Evolutionary conservation across 2,329 filamentous ascomycete genomes (phyloP).

Genomic region (Fusarium abutilonis): DNA sequence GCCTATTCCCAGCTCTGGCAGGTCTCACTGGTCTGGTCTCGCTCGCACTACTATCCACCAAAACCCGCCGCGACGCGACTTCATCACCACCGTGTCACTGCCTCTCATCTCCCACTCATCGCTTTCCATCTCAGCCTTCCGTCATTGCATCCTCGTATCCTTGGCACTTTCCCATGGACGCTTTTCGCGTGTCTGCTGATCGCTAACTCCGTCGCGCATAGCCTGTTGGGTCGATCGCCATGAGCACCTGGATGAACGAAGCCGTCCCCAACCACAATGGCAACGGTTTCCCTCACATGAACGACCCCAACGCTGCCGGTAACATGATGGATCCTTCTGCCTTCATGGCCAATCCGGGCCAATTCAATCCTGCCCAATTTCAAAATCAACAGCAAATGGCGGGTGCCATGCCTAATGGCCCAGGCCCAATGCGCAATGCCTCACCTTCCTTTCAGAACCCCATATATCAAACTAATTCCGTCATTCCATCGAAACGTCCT

Average conservation of each 20-base stretch:
- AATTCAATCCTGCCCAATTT: slow-evolving; percentile 70
- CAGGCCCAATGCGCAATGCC: slow-evolving; percentile 81
- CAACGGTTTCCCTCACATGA: slow-evolving; percentile 73
- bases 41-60: slow-evolving; percentile 53
- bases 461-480: slow-evolving; percentile 83
- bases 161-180: slow-evolving; percentile 54
- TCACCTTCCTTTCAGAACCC: slow-evolving; percentile 81
- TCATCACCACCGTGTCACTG: slow-evolving; percentile 60
- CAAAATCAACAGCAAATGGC: slow-evolving; percentile 65
- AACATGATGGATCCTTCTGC: slow-evolving; percentile 73
- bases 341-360: slow-evolving; percentile 68
- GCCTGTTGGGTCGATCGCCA: slow-evolving; percentile 63
- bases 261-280: slow-evolving; percentile 75
- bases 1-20: slow-evolving; percentile 33
- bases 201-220: slow-evolving; percentile 57
- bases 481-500: slow-evolving; percentile 90
- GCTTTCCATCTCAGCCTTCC: slow-evolving; percentile 53
- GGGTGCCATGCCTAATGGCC: slow-evolving; percentile 78
- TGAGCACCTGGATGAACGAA: slow-evolving; percentile 80
- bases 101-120: slow-evolving; percentile 53
- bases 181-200: slow-evolving; percentile 53
- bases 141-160: slow-evolving; percentile 42
- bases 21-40: slow-evolving; percentile 44
- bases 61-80: slow-evolving; percentile 57
- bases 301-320: slow-evolving; percentile 65